Evolutionary conservation across 2,329 filamentous ascomycete species (phyloP).

Genomic region (Pseudopyrenochaeta lycopersici): DNA sequence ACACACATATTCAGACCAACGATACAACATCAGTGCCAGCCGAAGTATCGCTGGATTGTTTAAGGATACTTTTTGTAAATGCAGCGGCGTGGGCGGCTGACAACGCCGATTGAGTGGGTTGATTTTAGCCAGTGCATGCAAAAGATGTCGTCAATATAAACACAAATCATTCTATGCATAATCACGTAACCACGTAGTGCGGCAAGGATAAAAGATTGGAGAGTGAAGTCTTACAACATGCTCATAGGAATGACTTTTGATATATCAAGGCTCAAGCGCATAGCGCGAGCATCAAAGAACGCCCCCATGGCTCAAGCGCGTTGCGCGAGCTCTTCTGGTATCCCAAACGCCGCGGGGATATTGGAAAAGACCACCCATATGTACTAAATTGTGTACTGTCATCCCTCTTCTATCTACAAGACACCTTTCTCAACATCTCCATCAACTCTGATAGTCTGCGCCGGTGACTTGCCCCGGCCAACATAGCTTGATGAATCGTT

Average conservation of each 20-base stretch:
- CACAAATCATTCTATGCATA: no score
- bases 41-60: no score
- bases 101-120: no score
- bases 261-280: conserved; percentile 11
- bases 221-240: neutral
- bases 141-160: no score
- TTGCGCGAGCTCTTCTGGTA: conserved; percentile 17
- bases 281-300: conserved; percentile 15
- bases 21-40: no score
- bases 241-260: neutral
- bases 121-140: no score
- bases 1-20: no score
- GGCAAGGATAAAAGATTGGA: neutral
- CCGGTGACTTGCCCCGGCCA: conserved; percentile 26
- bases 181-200: no score
- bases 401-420: conserved; percentile 5
- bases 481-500: conserved; percentile 14
- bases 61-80: no score
- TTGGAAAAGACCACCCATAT: neutral
- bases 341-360: neutral
- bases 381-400: neutral
- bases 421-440: conserved; percentile 26
- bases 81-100: no score
- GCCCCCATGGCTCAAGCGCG: conserved; percentile 19
- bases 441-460: conserved; percentile 11